Conservation (phyloP, 2,329 filamentous ascomycete species). For the Epicoccum sorghinum region DNA sequence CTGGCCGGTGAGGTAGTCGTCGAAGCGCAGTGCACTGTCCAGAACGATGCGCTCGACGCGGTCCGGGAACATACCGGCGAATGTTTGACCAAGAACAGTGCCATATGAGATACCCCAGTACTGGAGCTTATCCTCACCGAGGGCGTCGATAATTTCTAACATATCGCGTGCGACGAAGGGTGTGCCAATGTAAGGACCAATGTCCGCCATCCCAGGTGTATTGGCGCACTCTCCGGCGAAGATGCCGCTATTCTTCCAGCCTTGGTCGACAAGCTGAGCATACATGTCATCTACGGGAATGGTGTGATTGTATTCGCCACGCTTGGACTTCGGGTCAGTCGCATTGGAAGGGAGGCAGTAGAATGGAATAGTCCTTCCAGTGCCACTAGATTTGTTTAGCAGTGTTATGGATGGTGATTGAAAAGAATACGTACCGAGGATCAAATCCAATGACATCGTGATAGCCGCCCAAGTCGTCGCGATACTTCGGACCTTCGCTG, state of each 20-base stretch:
- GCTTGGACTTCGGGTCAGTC: slow-evolving; percentile 6
- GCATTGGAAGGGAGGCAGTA: slow-evolving; percentile 13
- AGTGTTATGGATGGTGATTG: not conserved
- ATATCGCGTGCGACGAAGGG: slow-evolving; percentile 24
- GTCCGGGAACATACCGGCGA: slow-evolving; percentile 50
- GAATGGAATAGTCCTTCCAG: slow-evolving; percentile 23
- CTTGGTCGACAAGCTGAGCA: slow-evolving; percentile 11
- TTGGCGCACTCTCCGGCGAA: slow-evolving; percentile 17
- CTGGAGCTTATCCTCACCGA: slow-evolving; percentile 21
- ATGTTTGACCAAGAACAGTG: slow-evolving; percentile 53
- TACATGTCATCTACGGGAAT: slow-evolving; percentile 14
- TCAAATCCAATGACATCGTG: slow-evolving; percentile 22
- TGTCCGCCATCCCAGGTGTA: slow-evolving; percentile 19
- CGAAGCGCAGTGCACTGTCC: slow-evolving; percentile 32
- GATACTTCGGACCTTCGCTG: slow-evolving; percentile 1
- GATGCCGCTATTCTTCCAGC: slow-evolving; percentile 15
- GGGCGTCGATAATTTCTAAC: slow-evolving; percentile 25
- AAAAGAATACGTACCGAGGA: slow-evolving; percentile 9
- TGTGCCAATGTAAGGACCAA: slow-evolving; percentile 21
- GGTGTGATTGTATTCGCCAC: slow-evolving; percentile 19
- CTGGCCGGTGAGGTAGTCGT: slow-evolving; percentile 18
- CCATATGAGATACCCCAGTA: slow-evolving; percentile 54
- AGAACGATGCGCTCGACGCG: slow-evolving; percentile 45
- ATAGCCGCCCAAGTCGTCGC: slow-evolving; percentile 10
- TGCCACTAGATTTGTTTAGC: slow-evolving; percentile 17